A percentile compares a stretch with the other conserved stretches of the same genome.
Evolutionary conservation across 768 basidiomycete species (phyloP).

Genomic region (Termitomyces titanicus): DNA sequence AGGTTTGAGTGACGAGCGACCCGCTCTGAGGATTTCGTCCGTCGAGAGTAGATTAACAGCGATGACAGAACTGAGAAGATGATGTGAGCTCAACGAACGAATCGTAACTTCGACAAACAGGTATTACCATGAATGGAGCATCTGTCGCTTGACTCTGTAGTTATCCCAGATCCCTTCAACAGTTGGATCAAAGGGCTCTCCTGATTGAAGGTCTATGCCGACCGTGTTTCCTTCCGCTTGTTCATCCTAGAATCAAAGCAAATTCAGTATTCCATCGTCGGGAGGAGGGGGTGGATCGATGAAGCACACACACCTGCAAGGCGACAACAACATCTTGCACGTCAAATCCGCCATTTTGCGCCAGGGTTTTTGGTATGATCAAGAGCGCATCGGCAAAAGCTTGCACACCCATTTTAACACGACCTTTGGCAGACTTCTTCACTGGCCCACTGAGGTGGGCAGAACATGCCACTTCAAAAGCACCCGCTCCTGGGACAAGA

Average conservation of each 20-base stretch:
- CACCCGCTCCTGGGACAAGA: conserved; percentile 94
- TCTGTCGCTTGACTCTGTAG: conserved; percentile 97
- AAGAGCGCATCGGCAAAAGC: conserved; percentile 95
- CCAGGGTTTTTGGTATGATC: conserved; percentile 94
- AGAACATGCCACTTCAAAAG: conserved; percentile 93
- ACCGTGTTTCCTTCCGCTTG: conserved; percentile 91
- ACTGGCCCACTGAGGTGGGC: conserved; percentile 74
- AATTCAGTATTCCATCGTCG: background rate
- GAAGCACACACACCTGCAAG: conserved; percentile 59
- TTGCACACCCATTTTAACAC: conserved; percentile 95
- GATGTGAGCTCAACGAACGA: conserved; percentile 23
- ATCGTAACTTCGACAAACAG: background rate
- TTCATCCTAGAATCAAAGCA: conserved; percentile 60
- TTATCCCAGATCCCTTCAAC: conserved; percentile 99
- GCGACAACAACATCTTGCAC: conserved; percentile 94
- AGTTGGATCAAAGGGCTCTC: conserved; percentile 95
- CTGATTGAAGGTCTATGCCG: conserved; percentile 88
- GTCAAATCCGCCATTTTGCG: conserved; percentile 94
- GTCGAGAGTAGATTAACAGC: conserved; percentile 93
- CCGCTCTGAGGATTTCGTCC: conserved; percentile 92
- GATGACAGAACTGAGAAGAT: conserved; percentile 73
- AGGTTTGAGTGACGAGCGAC: conserved; percentile 82
- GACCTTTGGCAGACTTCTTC: conserved; percentile 87
- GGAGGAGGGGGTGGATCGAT: background rate
- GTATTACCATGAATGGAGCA: conserved; percentile 91